A percentile compares a stretch with the other conserved stretches of the same genome.
phyloP scores from a whole-genome alignment of 2,329 filamentous ascomycete genomes.

The Fusarium sp. region DNA sequence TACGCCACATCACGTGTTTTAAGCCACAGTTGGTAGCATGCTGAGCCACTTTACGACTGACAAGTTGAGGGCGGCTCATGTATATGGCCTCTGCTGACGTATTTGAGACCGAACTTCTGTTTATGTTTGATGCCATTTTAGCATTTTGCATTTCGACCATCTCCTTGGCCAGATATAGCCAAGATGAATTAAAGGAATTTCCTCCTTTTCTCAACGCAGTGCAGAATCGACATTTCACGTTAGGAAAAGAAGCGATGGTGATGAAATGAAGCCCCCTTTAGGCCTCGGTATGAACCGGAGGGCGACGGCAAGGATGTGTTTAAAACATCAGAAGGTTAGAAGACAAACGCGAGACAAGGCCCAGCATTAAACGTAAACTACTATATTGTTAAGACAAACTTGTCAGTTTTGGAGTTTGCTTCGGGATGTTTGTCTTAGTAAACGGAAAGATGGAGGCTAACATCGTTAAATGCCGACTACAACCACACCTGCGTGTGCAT shows the following conservation, averaged over 20 bases:
- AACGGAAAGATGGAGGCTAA: constrained; percentile 38
- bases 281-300: constrained; percentile 34
- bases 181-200: too few relatives aligned
- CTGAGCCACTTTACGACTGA: constrained; percentile 22
- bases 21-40: constrained; percentile 11
- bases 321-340: not conserved
- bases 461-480: constrained; percentile 31
- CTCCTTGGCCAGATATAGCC: too few relatives aligned
- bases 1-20: constrained; percentile 29
- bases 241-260: constrained; percentile 11
- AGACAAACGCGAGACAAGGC: constrained; percentile 5
- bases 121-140: too few relatives aligned
- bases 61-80: not conserved
- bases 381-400: constrained; percentile 2
- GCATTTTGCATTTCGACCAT: too few relatives aligned
- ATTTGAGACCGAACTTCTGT: not conserved
- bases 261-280: constrained; percentile 22
- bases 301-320: constrained; percentile 1
- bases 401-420: constrained; percentile 5
- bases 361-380: not conserved
- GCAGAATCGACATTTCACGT: constrained; percentile 15
- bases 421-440: constrained; percentile 12
- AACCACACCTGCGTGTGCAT: constrained; percentile 21
- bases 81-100: not conserved
- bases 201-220: constrained; percentile 1